Percentiles rank a stretch among this genome's conserved stretches.
Evolutionary conservation across 2,329 filamentous ascomycete genomes (phyloP).

Genomic region (Pezizomycotina sp.): DNA sequence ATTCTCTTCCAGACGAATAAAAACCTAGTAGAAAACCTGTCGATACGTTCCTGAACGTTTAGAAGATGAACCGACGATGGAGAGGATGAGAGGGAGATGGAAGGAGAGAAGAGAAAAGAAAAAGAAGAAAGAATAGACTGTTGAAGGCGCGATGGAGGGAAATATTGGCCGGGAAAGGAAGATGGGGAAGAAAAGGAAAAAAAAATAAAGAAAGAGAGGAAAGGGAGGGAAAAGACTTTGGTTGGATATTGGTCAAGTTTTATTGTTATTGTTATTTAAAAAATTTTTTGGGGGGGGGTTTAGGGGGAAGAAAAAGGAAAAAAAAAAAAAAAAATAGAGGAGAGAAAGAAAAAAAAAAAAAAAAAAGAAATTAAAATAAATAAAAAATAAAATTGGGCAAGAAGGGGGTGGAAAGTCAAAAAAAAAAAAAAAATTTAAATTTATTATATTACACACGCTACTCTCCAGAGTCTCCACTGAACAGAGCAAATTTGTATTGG

Average conservation of each 20-base stretch:
- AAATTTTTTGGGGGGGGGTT: no score
- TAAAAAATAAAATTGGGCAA: constrained; percentile 6
- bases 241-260: neutral
- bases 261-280: no score
- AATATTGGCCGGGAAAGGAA: constrained; percentile 6
- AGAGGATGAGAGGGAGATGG: constrained; percentile 6
- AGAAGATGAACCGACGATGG: constrained; percentile 12
- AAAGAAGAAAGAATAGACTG: neutral
- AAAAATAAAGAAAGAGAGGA: constrained; percentile 6
- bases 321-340: constrained; percentile 6
- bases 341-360: constrained; percentile 11
- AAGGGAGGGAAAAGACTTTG: constrained; percentile 3
- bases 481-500: no score
- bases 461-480: no score
- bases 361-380: no score
- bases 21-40: neutral
- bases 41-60: neutral
- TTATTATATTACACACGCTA: no score
- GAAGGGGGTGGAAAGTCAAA: constrained; percentile 6
- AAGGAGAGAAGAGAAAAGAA: constrained; percentile 1
- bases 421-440: constrained; percentile 21
- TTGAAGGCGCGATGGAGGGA: constrained; percentile 7
- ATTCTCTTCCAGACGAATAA: no score
- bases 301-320: constrained; percentile 1
- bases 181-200: constrained; percentile 3